A percentile compares a stretch with the other conserved stretches of the same genome.
Conservation (phyloP, 2,329 filamentous ascomycete genomes). For the Penicillium sp. region DNA sequence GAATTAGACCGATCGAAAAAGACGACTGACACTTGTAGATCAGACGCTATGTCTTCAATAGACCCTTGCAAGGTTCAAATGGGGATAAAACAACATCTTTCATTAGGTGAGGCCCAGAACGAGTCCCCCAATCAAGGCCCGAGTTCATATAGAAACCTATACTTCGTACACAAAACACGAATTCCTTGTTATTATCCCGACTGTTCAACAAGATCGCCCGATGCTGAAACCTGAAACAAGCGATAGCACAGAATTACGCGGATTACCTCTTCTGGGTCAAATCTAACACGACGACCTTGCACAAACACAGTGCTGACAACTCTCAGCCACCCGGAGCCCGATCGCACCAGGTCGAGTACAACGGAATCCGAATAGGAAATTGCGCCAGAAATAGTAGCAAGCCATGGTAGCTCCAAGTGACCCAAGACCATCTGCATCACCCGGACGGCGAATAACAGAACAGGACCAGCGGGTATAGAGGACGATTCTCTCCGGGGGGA, state of each 20-base stretch:
- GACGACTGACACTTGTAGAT: too few species aligned
- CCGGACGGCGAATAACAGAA: neutral
- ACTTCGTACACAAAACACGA: too few species aligned
- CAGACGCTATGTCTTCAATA: too few species aligned
- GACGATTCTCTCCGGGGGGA: too few species aligned
- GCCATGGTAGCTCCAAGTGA: neutral
- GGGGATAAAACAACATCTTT: too few species aligned
- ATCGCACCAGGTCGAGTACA: too few species aligned
- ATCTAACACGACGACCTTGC: constrained; percentile 1
- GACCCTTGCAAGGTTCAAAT: too few species aligned
- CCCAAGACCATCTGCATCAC: neutral
- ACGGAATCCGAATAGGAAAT: neutral
- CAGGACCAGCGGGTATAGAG: too few species aligned
- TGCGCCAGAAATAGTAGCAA: neutral
- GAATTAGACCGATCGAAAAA: too few species aligned
- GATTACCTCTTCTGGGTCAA: neutral
- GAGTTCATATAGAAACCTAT: too few species aligned
- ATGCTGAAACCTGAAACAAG: neutral
- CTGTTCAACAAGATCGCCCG: neutral
- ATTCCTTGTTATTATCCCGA: neutral
- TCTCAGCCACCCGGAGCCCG: constrained; percentile 11
- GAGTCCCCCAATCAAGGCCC: too few species aligned
- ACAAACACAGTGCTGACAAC: constrained; percentile 24
- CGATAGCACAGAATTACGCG: neutral
- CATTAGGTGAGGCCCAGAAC: too few species aligned